Evolutionary conservation across 1,284 basidiomycete species (phyloP), one percentile per base, ranked within the genome.

Genomic region (Trametes polyzona): DNA sequence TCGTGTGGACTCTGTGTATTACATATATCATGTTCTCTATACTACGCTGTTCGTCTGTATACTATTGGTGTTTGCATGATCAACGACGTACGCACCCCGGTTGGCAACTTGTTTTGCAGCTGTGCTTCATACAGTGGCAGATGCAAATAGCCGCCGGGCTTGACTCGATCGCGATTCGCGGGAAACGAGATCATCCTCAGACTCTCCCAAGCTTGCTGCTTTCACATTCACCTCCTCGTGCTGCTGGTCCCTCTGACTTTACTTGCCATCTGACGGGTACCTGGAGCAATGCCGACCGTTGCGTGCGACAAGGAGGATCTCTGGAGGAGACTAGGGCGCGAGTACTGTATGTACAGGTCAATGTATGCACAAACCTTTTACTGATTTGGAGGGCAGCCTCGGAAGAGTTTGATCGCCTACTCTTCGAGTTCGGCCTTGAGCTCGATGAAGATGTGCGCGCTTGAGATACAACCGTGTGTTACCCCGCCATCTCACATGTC

Each of bases 341-440:
- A 86, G 69, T 99, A 94, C 77, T 87, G 94, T 95, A 67, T 70
- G 80, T 78, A 10, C 40, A 19, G 30, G 23, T 33, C 23, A 27
- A 39, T 29, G 36, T 29, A 2, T 37, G 36, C 32, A 48, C 16
- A n/a, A n/a, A 48, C 53, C 41, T 29, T 42, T 19, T 58, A 24
- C 52, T 47, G 42, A 57, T 35, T 27, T 29, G 26, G 44, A 56
- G 52, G 47, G 40, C 55, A 97, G 95, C 93, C 47, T 87, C 91
- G 44, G 87, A 96, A 62, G 95, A 96, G 67, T 98, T 99, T 69
- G 96, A 98, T 77, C 86, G 90, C 71, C 84, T 99, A 52, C 93
- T 95, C 72, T 99, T 99, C 77, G 95, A 98, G 67, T 99, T 96
- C 76, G 96, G 96, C 56, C 83, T 99, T 59, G 96, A 99, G 78